Base-by-base conservation (phyloP, 768 basidiomycete genomes). In the Xerocomus potaroensis region DNA sequence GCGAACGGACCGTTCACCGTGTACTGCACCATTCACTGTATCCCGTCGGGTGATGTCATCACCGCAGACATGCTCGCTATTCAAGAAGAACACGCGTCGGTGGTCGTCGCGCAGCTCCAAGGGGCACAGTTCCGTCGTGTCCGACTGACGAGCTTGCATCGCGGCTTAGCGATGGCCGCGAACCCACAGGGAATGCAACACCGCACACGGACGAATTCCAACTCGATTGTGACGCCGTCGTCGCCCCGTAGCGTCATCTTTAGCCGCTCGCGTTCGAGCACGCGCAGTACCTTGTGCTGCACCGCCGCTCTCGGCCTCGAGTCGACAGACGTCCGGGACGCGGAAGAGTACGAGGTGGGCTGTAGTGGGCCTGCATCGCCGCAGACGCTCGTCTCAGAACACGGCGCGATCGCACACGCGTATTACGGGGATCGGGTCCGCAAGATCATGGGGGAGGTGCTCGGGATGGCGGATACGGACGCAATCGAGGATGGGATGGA, bases 101-200 rank as follows among this genome's bases (percentile, higher is more conserved):
- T 57, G 19, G 67, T 87, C 19, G 73, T 87, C 7, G 84, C 81
- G 3, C 72, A 72, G 30, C 45, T 83, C 19, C 76, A 76, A 52
- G 77, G 73, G 3, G 79, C 82, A 49, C 72, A 70, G 32, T 88
- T 88, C 60, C 76, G 77, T 35, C 72, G 76, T 29, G 70, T 85
- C 14, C 70, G 72, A 1, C 63, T 84, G 19, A 68, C 66, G 43
- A 71, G 70, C 41, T 68, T 88, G 34, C 72, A 72, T 55, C 70
- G 68, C 8, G 68, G 69, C 1, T 67, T 83, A n/a, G 63, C 62
- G 1, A 64, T 61, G 14, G 69, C 73, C 1, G 58, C 65, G 1
- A 60, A 58, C 30, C 44, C 55, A 4, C 36, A 42, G 2, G 42
- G 35, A 6, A 36, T 34, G 2, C 41, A 38, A 7, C 52, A 18